Percentiles rank a stretch among this genome's conserved stretches.
Conservation (phyloP, 768 basidiomycete genomes). For the Phaffia australis region DNA sequence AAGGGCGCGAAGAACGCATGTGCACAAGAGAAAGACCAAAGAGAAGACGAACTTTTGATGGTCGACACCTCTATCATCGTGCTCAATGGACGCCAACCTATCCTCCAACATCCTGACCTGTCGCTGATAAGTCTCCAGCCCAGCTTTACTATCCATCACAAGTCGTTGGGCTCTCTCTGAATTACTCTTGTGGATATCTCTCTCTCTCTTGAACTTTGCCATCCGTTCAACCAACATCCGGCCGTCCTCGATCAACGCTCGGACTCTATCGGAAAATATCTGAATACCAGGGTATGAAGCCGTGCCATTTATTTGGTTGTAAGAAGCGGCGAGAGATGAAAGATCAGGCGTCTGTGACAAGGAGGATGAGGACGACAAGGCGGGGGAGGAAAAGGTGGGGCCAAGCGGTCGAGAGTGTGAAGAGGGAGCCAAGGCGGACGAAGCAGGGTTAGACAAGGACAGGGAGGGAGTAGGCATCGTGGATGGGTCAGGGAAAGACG, state of each 20-base stretch:
- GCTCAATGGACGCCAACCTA: slow-evolving; percentile 44
- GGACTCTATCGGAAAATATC: slow-evolving; percentile 46
- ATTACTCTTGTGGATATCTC: slow-evolving; percentile 82
- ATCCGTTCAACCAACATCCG: slow-evolving; percentile 70
- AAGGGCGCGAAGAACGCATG: neutral
- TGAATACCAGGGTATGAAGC: slow-evolving; percentile 28
- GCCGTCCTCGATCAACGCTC: slow-evolving; percentile 72
- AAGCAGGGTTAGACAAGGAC: neutral
- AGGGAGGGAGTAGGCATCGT: slow-evolving; percentile 50
- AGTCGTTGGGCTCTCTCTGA: slow-evolving; percentile 84
- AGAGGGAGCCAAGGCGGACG: slow-evolving; percentile 40
- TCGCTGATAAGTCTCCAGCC: slow-evolving; percentile 76
- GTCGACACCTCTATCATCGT: slow-evolving; percentile 1
- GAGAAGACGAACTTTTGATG: neutral
- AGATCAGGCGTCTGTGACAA: neutral
- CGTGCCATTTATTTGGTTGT: slow-evolving; percentile 1
- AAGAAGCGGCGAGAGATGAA: slow-evolving; percentile 6
- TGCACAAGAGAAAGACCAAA: neutral
- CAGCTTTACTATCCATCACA: slow-evolving; percentile 65
- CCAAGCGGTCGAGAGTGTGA: slow-evolving; percentile 52
- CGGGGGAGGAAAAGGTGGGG: slow-evolving; percentile 65
- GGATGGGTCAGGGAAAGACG: slow-evolving; percentile 62
- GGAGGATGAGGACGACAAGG: slow-evolving; percentile 46
- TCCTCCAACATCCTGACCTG: slow-evolving; percentile 73
- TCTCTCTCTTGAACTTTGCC: slow-evolving; percentile 73